phyloP scores from a whole-genome alignment of 352 stramenopile genomes.

The Phytophthora litchii region DNA sequence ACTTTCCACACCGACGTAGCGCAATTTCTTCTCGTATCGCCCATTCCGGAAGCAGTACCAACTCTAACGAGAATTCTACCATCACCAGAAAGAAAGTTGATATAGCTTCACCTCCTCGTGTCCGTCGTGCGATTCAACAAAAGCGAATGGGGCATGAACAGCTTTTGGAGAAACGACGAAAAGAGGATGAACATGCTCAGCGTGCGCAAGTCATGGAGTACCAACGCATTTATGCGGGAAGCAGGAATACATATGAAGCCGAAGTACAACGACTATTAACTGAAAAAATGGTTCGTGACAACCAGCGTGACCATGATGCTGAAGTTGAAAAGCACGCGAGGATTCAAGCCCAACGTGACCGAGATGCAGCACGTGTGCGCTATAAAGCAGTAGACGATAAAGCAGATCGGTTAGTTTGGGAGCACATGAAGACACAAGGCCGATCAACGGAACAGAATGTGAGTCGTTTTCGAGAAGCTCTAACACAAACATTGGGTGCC shows the following conservation, averaged over 20 bases:
- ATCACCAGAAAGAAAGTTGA: conserved; percentile 37
- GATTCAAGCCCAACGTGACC: conserved; percentile 15
- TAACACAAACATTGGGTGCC: conserved; percentile 18
- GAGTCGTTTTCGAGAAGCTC: conserved; percentile 9
- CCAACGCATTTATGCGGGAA: conserved; percentile 27
- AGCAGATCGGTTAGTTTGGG: conserved; percentile 24
- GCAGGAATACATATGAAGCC: conserved; percentile 13
- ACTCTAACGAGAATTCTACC: background rate
- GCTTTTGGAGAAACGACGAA: conserved; percentile 17
- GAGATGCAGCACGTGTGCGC: conserved; percentile 15
- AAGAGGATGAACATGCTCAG: conserved; percentile 16
- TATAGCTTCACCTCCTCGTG: conserved; percentile 19
- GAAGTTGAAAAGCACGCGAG: conserved; percentile 21
- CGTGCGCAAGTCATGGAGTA: conserved; percentile 26
- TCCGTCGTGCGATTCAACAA: conserved; percentile 9
- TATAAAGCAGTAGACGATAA: background rate
- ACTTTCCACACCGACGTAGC: conserved; percentile 20
- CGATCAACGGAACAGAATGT: conserved; percentile 19
- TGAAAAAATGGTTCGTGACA: conserved; percentile 21
- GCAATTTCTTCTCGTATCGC: background rate
- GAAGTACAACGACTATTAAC: conserved; percentile 20
- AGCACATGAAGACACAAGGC: conserved; percentile 22
- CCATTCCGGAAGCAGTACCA: background rate
- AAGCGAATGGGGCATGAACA: conserved; percentile 4
- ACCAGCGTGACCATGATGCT: conserved; percentile 15